These are phyloP conservation scores for Globisporangium splendens DNA, from an alignment of 352 stramenopile species.

Conservation along the genomic window DNA sequence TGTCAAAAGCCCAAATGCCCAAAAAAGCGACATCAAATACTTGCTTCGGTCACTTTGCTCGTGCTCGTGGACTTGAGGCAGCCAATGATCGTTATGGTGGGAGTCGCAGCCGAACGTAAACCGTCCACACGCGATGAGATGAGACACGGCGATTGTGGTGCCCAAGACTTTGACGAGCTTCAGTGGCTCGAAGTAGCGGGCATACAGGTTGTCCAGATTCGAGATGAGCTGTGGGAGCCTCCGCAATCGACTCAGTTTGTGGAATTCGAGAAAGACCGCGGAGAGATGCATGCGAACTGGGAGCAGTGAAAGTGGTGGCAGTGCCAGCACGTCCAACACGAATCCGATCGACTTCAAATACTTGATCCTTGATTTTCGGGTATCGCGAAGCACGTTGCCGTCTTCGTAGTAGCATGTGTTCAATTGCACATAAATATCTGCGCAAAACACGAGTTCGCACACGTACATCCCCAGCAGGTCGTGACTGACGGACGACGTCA, in stretches of 20 bases:
- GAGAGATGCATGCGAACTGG: slow-evolving; percentile 11
- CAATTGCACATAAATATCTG: slow-evolving; percentile 68
- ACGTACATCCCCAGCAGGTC: slow-evolving; percentile 42
- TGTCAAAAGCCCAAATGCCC: slow-evolving; percentile 59
- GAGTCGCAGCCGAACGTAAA: slow-evolving; percentile 48
- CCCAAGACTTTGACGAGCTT: slow-evolving; percentile 58
- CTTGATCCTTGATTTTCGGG: slow-evolving; percentile 48
- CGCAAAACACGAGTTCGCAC: slow-evolving; percentile 55
- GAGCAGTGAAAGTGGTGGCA: slow-evolving; percentile 49
- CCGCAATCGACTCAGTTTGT: slow-evolving; percentile 53
- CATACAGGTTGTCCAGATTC: slow-evolving; percentile 65
- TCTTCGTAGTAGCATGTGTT: slow-evolving; percentile 75
- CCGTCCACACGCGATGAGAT: slow-evolving; percentile 50
- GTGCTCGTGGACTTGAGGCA: slow-evolving; percentile 22
- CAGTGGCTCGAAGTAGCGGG: slow-evolving; percentile 48
- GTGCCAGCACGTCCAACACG: slow-evolving; percentile 39
- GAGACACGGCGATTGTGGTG: slow-evolving; percentile 42
- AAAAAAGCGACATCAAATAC: slow-evolving; percentile 65
- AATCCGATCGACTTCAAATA: slow-evolving; percentile 58
- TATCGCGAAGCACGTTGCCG: slow-evolving; percentile 62
- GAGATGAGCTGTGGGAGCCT: slow-evolving; percentile 47
- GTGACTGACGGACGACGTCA: slow-evolving; percentile 4
- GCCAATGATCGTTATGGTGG: slow-evolving; percentile 40
- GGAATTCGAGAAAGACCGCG: slow-evolving; percentile 37
- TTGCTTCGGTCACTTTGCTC: slow-evolving; percentile 13